Base-by-base conservation (phyloP, 2,329 filamentous ascomycete species). In the Pseudogymnoascus sp. region DNA sequence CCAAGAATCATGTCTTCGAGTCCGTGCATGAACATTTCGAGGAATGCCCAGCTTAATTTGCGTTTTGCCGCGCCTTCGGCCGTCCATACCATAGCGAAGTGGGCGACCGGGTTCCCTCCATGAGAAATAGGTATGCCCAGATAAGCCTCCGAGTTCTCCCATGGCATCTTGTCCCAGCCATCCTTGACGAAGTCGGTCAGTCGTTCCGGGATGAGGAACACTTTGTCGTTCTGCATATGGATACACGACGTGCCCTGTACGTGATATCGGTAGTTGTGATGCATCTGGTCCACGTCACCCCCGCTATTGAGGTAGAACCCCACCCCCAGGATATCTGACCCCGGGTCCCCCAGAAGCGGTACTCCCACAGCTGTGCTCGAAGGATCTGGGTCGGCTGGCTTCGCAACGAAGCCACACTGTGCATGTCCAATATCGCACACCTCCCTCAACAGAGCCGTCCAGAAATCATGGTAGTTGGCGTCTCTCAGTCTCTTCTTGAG, bases 51-150 rank as follows among this genome's bases (percentile, higher is more conserved):
- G 6, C 85, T 82, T 25, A 89, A 72, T 13, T 77, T 77, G 57
- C 82, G 79, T 57, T 79, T 79, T 14, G 77, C 75, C 14, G 86
- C 78, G n/a, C 85, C 86, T 66, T 87, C 80, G 48, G 78, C 75
- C 5, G 85, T 85, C 87, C 88, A 90, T 79, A 90, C 86, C 72
- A 88, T 78, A n/a, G 87, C 88, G 71, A 90, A 86, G 73, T 90
- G 85, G 21, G 85, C 87, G 69, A 88, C 83, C 71, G 85, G 89
- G 72, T 86, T 88, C 34, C 82, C 85, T 45, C 85, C 81, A 3
- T 82, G 80, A 68, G 86, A 89, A 1, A 90, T 76, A 0, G 88
- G 88, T 13, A 90, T 78, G 6, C 84, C 85, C 37, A 90, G 78
- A 71, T 88, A 90, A 2, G 86, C 85, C 69, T 90, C 87, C 34